phyloP scores from a whole-genome alignment of 2,329 filamentous ascomycete species.

The Rasamsonia emersonii region DNA sequence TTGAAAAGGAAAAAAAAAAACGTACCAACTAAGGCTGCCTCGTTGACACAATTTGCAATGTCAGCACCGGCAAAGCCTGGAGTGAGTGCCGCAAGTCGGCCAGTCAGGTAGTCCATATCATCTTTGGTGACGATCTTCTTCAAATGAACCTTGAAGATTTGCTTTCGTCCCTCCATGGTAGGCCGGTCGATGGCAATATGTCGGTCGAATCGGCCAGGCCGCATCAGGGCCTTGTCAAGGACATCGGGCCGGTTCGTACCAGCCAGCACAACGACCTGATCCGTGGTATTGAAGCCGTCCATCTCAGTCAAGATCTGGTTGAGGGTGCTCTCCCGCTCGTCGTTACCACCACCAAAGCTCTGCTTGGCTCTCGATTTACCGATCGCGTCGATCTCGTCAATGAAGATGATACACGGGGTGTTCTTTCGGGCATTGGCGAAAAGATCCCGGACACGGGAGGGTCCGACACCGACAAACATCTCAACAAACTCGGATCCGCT shows the following conservation, averaged over 20 bases:
- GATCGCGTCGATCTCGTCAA: constrained; percentile 98
- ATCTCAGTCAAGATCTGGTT: constrained; percentile 99
- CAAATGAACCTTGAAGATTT: constrained; percentile 92
- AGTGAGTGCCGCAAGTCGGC: constrained; percentile 82
- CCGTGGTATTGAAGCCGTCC: constrained; percentile 96
- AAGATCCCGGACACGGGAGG: constrained; percentile 86
- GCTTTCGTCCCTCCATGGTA: constrained; percentile 91
- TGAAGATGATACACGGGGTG: constrained; percentile 98
- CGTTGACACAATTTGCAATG: constrained; percentile 97
- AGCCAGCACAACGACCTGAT: constrained; percentile 92
- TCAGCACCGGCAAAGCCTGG: constrained; percentile 96
- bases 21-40: constrained; percentile 90
- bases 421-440: constrained; percentile 93
- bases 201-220: constrained; percentile 91
- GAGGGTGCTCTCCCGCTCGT: constrained; percentile 91
- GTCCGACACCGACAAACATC: constrained; percentile 99
- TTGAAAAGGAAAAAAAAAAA: constrained; percentile 11
- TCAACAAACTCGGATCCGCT: constrained; percentile 98
- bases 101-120: constrained; percentile 77
- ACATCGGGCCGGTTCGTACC: constrained; percentile 95
- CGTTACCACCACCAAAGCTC: constrained; percentile 81
- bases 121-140: constrained; percentile 91
- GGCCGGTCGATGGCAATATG: constrained; percentile 93
- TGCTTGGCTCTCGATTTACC: constrained; percentile 80
- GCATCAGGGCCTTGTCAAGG: constrained; percentile 90